Evolutionary conservation across 2,329 filamentous ascomycete genomes (phyloP), one percentile per base, ranked within the genome.

Genomic region (Trichoderma citrinoviride): DNA sequence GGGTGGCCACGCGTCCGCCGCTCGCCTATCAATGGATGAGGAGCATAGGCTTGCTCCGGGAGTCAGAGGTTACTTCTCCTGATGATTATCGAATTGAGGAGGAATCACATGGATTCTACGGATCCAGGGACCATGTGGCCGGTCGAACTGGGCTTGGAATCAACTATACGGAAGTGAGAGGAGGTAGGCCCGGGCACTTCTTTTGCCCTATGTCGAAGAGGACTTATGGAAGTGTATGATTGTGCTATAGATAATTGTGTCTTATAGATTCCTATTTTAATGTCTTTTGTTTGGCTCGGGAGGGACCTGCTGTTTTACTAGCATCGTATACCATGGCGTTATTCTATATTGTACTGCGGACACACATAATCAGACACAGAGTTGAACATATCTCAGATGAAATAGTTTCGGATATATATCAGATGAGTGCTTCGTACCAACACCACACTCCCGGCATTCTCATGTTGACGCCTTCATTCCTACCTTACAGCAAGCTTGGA

Each of bases 71-170:
- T 7, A 17, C 40, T 10, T 25, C 40, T 21, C 63, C 68, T 70
- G 65, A 64, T 65, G 57, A 68, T 41, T 65, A 76, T 37, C 70
- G 68, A 19, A 69, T 71, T 37, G 75, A 72, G 50, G 82, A 84
- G 69, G 80, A 82, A 64, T 74, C 82, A 57, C 81, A 84, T 60
- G 82, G 82, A 3, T 78, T 81, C 43, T 80, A 83, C 63, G 82
- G 82, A 0, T 77, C 80, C 1, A 64, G 70, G 3, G 71, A 79
- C 55, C 71, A 73, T 1, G 75, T 76, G 8, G 76, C 73, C 5
- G 81, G 82, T 54, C 60, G 47, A 50, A 62, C 60, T 10, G 49
- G 47, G 40, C 25, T 44, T 46, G 49, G 60, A 2, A 62, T 62
- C 10, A 17, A 7, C 25, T 54, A 52, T 10, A 43, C 60, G 5